Conservation (phyloP, 2,329 filamentous ascomycete genomes). For the Trichoderma harzianum region DNA sequence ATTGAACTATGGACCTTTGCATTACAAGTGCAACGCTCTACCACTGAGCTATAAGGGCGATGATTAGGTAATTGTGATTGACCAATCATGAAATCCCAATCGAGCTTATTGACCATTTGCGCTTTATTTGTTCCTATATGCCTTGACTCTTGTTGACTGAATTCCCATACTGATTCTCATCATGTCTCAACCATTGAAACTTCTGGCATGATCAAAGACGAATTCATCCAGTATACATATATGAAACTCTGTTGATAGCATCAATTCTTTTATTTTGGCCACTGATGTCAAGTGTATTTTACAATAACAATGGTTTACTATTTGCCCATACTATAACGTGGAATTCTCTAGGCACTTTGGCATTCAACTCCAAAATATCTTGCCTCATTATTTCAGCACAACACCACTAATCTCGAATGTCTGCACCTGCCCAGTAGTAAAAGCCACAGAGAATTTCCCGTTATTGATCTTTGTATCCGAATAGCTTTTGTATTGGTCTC, state of each 20-base stretch:
- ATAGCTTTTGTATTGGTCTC: not conserved
- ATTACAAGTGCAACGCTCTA: conserved; percentile 23
- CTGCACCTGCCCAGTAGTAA: conserved; percentile 1
- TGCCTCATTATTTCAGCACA: not conserved
- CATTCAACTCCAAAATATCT: not conserved
- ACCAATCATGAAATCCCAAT: not conserved
- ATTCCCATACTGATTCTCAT: not conserved
- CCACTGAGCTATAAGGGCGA: conserved; percentile 22
- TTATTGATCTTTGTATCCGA: conserved; percentile 1
- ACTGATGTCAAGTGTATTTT: not conserved
- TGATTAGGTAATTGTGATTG: not conserved
- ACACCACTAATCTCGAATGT: conserved; percentile 8
- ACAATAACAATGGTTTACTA: not conserved
- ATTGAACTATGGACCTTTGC: conserved; percentile 22
- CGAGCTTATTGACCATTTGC: not conserved
- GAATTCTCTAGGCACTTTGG: not conserved
- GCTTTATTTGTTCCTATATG: not conserved
- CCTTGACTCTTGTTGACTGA: too few relatives aligned
- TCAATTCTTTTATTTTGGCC: accelerated
- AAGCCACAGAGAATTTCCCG: not conserved
- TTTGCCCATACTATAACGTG: not conserved
- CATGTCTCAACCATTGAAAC: too few relatives aligned
- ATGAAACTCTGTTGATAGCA: not conserved
- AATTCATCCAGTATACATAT: not conserved
- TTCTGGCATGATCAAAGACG: not conserved